Evolutionary conservation across 441 rosid species (phyloP), one percentile per base, ranked within the genome.

Genomic region (Biscutella laevigata): DNA sequence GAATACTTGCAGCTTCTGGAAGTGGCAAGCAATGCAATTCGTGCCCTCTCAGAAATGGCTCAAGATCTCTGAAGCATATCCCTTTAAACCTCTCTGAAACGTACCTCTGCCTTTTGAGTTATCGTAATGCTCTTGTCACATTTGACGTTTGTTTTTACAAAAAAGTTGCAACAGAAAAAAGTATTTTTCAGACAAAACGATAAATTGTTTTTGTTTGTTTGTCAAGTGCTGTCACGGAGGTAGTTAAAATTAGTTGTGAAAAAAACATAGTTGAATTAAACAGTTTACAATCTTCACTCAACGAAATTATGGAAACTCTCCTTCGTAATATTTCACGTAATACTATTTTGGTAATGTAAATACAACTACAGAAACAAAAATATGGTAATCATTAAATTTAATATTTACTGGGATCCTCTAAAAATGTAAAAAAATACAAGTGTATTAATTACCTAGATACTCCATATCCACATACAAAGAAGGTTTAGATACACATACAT

Each of bases 1-100:
- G 98, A 92, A 77, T 86, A 86, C 74, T 60, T 92, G 81, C 95
- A 88, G 81, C 80, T 88, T 59, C 77, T 87, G 62, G 86, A 83
- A 42, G 84, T 80, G 58, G 71, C 86, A 65, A 84, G 96, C 79
- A 72, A 62, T 58, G 69, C 80, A 11, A 77, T 81, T 71, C 68
- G 75, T 43, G 80, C 88, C 15, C 76, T 82, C 55, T 70, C 79
- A 59, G 75, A 80, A 68, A 82, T 87, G 92, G 80, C 95, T 7
- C 71, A 82, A 61, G 88, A 66, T 56, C 52, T 64, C 7, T 64
- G n/a, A 43, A 19, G 14, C 43, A 61, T 4, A 32, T 16, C 8
- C 38, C 11, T 29, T 15, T 30, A 21, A 14, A 59, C 9, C 51
- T 50, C 41, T 62, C 28, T 54, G 30, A 5, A 41, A 30, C 24